Conservation (phyloP, 1,284 basidiomycete genomes). For the Retiboletus fuscus region DNA sequence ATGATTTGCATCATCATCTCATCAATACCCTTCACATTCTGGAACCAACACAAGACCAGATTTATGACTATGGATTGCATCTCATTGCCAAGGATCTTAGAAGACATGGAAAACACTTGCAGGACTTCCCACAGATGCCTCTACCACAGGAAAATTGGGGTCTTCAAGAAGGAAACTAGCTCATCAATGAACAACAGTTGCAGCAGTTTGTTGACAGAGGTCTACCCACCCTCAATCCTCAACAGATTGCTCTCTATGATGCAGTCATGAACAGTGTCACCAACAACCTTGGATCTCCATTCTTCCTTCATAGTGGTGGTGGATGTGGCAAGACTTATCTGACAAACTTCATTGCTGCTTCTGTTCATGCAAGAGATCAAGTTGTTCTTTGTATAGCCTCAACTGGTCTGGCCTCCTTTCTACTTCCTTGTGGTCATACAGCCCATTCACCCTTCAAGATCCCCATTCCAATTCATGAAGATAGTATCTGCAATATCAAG, state of each 20-base stretch:
- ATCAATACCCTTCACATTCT: too few relatives aligned
- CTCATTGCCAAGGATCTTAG: too few relatives aligned
- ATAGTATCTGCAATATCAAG: slow-evolving; percentile 50
- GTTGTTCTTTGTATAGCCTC: slow-evolving; percentile 53
- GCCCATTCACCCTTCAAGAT: slow-evolving; percentile 32
- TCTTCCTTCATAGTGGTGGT: slow-evolving; percentile 61
- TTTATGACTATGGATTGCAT: too few relatives aligned
- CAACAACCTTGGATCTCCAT: slow-evolving; percentile 28
- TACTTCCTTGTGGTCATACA: slow-evolving; percentile 28
- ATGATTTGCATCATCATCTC: too few relatives aligned
- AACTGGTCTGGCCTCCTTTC: slow-evolving; percentile 39
- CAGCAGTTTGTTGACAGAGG: slow-evolving; percentile 32
- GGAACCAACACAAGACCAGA: too few relatives aligned
- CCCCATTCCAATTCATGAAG: slow-evolving; percentile 42
- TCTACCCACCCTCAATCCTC: slow-evolving; percentile 14
- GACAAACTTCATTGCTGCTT: slow-evolving; percentile 53
- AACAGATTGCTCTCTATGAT: slow-evolving; percentile 26
- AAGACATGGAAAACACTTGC: too few relatives aligned
- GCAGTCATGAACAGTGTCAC: slow-evolving; percentile 26
- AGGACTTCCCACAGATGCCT: too few relatives aligned
- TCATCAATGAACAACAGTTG: too few relatives aligned
- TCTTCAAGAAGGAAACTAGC: too few relatives aligned
- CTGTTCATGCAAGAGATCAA: slow-evolving; percentile 39
- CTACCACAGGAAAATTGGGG: too few relatives aligned
- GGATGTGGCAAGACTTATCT: slow-evolving; percentile 65